Base-by-base conservation (phyloP, 208 protist genomes). In the Angomonas ambiguus region DNA sequence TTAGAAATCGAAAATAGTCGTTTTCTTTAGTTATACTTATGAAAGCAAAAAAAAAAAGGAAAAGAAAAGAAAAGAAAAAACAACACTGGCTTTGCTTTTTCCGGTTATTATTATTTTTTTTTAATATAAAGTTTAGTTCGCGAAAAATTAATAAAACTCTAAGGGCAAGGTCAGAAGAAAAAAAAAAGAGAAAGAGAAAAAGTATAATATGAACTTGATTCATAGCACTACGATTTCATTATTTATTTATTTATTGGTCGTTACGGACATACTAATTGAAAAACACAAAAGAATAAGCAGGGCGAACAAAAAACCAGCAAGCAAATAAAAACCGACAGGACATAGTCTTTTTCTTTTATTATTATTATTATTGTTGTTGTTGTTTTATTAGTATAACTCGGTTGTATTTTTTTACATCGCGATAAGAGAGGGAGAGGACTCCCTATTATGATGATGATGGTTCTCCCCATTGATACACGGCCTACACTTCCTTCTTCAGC, bases 171-270 rank as follows among this genome's bases (percentile, higher is more conserved):
- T 28, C 13, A 33, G 35, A 30, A 5, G 28, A 5, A 30, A 27
- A 69, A 10, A 62, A 51, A 56, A 2, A 62, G 28, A 35, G 11
- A 24, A 62, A 55, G 4, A 55, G 62, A 61, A 55, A 51, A 61
- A 63, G n/a, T n/a, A n/a, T n/a, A n/a, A n/a, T n/a, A n/a, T n/a
- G n/a, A n/a, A n/a, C n/a, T n/a, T n/a, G n/a, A n/a, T n/a, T n/a
- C n/a, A n/a, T n/a, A n/a, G n/a, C n/a, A n/a, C n/a, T n/a, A n/a
- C n/a, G n/a, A n/a, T n/a, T n/a, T n/a, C n/a, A n/a, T n/a, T n/a
- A n/a, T n/a, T n/a, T n/a, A 33, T 28, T 28, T 55, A 2, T 18
- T 18, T 16, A 65, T 18, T 3, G 3, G 35, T 57, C 30, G 2
- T 18, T 2, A 18, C 34, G 34, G 24, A 3, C 13, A 5, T 5